phyloP scores from a whole-genome alignment of 192 early-diverging fungal species.

The Glomus cerebriforme region DNA sequence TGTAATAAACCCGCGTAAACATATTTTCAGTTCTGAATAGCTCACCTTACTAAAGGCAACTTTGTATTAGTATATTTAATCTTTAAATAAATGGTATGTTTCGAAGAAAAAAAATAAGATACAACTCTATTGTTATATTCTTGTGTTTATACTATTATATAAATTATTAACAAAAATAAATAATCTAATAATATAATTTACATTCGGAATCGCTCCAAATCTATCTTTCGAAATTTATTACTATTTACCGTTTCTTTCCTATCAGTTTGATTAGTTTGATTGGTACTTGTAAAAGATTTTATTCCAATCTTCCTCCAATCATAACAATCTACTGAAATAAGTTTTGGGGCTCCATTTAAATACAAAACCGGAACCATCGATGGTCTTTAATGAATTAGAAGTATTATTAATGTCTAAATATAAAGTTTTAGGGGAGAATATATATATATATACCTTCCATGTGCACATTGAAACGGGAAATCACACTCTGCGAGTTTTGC shows the following conservation, averaged over 20 bases:
- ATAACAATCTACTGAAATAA: neutral
- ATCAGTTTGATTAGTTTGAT: neutral
- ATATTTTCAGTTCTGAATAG: too few species aligned
- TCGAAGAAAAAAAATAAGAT: too few species aligned
- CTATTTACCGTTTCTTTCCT: neutral
- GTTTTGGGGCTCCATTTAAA: constrained; percentile 7
- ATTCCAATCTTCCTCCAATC: neutral
- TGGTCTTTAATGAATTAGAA: constrained; percentile 18
- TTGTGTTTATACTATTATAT: too few species aligned
- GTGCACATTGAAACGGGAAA: constrained; percentile 71
- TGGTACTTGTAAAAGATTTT: neutral
- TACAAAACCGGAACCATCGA: constrained; percentile 29
- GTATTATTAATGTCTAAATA: neutral
- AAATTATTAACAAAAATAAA: neutral
- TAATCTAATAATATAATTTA: neutral
- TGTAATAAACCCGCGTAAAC: too few species aligned
- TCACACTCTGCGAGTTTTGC: constrained; percentile 50
- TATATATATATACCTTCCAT: constrained; percentile 40
- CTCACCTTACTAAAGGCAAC: too few species aligned
- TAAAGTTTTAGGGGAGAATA: too few species aligned
- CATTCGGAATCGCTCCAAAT: neutral
- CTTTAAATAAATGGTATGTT: too few species aligned
- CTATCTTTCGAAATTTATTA: neutral
- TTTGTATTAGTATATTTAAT: too few species aligned
- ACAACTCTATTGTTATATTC: too few species aligned